Base-by-base conservation (phyloP, 2,329 filamentous ascomycete genomes). In the Elsinoe australis region DNA sequence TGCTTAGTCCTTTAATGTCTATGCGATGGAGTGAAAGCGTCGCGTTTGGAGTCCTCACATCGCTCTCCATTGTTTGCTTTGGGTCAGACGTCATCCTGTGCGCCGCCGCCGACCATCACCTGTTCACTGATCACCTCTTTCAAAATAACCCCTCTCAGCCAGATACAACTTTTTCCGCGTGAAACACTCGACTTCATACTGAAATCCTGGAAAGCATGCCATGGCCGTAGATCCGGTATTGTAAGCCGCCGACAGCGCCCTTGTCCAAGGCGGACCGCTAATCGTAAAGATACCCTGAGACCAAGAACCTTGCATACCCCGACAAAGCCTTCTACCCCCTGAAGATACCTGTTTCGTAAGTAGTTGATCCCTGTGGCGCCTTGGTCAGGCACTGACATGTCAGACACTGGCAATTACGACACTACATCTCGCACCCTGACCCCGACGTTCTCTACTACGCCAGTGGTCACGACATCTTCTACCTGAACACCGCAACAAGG, bases 381-480 rank as follows among this genome's bases (percentile, higher is more conserved):
- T 62, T 44, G 61, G 51, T 47, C 12, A 32, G 33, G 28, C 22
- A 19, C 14, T 41, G 18, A 33, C 22, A 12, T n/a, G 3, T 2
- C 59, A 89, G 84, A 56, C 86, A 92, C 67, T 89, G 84, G 81
- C 86, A 92, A 68, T 74, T 98, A 36, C 86, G 90, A 49, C 90
- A 94, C 57, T 82, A 94, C 56, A 85, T 96, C 62, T 90, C 86
- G 64, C 83, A 82, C 19, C 82, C 87, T 55, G 79, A 85, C 59
- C 74, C 80, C 34, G 79, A 89, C 64, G 70, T 82, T 56, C 75
- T 96, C 55, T 95, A 94, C 71, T 94, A 94, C 59, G 88, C 89
- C 28, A 81, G 81, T 55, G 83, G 84, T 50, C 70, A 74, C 58
- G 80, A 87, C 53, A 59, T 74, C 55, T 73, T 65, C 61, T 69